A percentile compares a stretch with the other conserved stretches of the same genome.
Conservation (phyloP, 2,329 filamentous ascomycete species). For the Aureobasidium sp. region DNA sequence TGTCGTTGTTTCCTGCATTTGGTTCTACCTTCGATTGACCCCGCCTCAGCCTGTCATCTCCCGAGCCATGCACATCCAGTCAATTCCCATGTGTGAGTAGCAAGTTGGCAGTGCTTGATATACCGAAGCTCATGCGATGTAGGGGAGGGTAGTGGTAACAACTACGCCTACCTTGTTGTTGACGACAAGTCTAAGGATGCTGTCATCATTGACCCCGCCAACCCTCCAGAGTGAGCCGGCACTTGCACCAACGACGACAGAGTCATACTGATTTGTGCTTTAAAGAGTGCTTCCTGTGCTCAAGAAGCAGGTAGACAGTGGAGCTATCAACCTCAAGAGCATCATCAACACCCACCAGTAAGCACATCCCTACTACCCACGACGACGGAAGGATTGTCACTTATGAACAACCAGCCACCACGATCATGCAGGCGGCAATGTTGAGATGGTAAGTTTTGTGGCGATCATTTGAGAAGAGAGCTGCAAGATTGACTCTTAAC, state of each 20-base stretch:
- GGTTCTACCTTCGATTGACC: slow-evolving; percentile 9
- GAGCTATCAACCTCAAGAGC: slow-evolving; percentile 71
- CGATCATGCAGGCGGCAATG: slow-evolving; percentile 91
- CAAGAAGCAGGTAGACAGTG: slow-evolving; percentile 60
- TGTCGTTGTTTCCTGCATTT: not conserved
- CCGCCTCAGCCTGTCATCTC: slow-evolving; percentile 6
- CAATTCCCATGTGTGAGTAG: slow-evolving; percentile 75
- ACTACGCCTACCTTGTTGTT: slow-evolving; percentile 64
- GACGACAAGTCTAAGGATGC: slow-evolving; percentile 42
- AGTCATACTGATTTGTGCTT: not conserved
- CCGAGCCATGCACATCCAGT: slow-evolving; percentile 68
- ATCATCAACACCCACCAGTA: slow-evolving; percentile 98
- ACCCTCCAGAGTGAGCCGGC: slow-evolving; percentile 59
- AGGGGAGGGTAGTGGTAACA: slow-evolving; percentile 73
- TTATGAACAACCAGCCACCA: slow-evolving; percentile 57
- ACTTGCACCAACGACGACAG: not conserved
- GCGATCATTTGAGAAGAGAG: not conserved
- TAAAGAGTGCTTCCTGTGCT: slow-evolving; percentile 51
- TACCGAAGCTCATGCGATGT: not conserved
- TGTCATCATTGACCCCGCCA: slow-evolving; percentile 68
- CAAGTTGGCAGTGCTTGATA: not conserved
- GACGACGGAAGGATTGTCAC: not conserved
- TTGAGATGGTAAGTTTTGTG: slow-evolving; percentile 54
- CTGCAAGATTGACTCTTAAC: not conserved
- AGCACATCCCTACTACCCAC: slow-evolving; percentile 25